Conservation (phyloP, 495 filamentous ascomycete genomes). For the Cercophora sp. region DNA sequence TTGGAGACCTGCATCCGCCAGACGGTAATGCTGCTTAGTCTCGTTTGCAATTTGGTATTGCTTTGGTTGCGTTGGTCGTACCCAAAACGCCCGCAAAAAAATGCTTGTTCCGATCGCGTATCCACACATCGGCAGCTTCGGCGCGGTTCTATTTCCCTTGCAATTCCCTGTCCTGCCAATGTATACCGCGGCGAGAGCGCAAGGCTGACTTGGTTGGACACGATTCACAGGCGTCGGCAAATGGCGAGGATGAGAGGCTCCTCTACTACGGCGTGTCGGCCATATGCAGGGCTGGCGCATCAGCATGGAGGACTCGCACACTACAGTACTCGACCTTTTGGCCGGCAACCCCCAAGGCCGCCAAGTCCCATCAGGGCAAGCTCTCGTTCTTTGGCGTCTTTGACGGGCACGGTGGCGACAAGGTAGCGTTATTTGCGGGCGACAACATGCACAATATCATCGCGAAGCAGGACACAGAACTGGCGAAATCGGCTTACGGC, state of each 20-base stretch:
- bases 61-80: too few species aligned
- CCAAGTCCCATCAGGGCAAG: conserved; percentile 63
- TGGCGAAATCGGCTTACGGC: too few species aligned
- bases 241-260: conserved; percentile 88
- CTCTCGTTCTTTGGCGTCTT: conserved; percentile 97
- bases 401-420: conserved; percentile 95
- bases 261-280: conserved; percentile 90
- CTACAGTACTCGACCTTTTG: conserved; percentile 80
- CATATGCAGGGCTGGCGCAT: conserved; percentile 99
- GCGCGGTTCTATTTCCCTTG: too few species aligned
- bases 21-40: too few species aligned
- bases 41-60: too few species aligned
- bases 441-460: conserved; percentile 92
- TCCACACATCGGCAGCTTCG: too few species aligned
- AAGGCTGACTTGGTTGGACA: conserved; percentile 15
- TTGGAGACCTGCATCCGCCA: too few species aligned
- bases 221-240: conserved; percentile 66
- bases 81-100: too few species aligned
- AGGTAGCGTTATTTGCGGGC: conserved; percentile 89
- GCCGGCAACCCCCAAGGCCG: conserved; percentile 53
- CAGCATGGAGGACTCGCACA: conserved; percentile 98
- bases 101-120: too few species aligned
- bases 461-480: conserved; percentile 84
- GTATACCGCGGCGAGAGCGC: too few species aligned
- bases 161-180: too few species aligned